Percentiles rank a stretch among this genome's conserved stretches.
Evolutionary conservation across 2,329 filamentous ascomycete genomes (phyloP).

Genomic region (Aureobasidium leucospermi): DNA sequence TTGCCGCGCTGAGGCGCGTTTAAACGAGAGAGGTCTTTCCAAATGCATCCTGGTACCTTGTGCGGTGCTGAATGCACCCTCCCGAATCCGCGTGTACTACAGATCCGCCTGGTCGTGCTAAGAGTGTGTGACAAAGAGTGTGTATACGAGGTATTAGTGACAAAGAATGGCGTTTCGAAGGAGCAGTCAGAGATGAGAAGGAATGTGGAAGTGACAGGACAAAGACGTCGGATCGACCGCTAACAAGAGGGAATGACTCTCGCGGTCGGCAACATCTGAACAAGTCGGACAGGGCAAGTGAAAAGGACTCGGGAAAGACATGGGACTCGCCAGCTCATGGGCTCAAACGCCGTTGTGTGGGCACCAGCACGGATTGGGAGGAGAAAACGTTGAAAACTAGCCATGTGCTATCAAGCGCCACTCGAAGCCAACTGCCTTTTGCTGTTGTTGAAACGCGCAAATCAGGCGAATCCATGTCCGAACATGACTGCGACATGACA

Average conservation of each 20-base stretch:
- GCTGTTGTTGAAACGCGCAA: constrained; percentile 8
- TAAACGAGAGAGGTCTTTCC: constrained; percentile 11
- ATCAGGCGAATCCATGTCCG: not conserved
- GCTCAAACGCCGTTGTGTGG: constrained; percentile 11
- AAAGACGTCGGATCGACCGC: not conserved
- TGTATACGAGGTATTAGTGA: not conserved
- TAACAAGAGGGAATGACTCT: not conserved
- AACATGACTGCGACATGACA: not conserved
- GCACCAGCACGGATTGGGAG: constrained; percentile 3
- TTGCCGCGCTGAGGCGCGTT: constrained; percentile 10
- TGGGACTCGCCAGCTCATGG: not conserved
- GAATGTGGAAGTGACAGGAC: not conserved
- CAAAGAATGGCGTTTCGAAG: not conserved
- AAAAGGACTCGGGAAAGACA: not conserved
- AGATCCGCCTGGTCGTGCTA: not conserved
- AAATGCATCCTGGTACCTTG: constrained; percentile 6
- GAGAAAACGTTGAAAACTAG: constrained; percentile 11
- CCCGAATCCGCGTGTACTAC: not conserved
- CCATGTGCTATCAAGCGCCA: constrained; percentile 9
- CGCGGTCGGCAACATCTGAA: not conserved
- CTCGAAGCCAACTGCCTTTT: not conserved
- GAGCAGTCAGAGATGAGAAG: not conserved
- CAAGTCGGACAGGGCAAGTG: not conserved
- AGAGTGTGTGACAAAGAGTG: constrained; percentile 5
- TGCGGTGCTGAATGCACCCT: constrained; percentile 6